These are phyloP conservation scores for Parascedosporium putredinis DNA, from an alignment of 2,329 filamentous ascomycete species.

Conservation along the genomic window DNA sequence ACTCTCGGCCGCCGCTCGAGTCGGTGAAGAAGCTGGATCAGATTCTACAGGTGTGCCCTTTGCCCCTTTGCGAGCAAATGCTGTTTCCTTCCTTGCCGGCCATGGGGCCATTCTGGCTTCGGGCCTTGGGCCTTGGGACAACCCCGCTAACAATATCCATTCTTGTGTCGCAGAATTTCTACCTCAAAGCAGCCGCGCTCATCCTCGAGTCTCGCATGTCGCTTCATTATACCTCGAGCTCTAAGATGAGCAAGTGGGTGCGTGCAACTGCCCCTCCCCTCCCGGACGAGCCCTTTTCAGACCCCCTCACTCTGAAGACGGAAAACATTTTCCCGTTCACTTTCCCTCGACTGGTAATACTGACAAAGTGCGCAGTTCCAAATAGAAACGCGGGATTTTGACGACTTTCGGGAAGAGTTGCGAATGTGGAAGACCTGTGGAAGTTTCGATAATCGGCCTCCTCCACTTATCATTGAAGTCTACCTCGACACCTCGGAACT, in stretches of 20 bases:
- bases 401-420: constrained; percentile 74
- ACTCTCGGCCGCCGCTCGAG: constrained; percentile 48
- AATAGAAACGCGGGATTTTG: constrained; percentile 85
- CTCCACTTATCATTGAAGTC: constrained; percentile 79
- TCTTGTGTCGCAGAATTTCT: constrained; percentile 62
- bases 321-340: constrained; percentile 8
- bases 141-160: not conserved
- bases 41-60: constrained; percentile 65
- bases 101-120: not conserved
- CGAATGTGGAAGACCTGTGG: constrained; percentile 73
- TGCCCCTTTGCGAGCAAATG: not conserved
- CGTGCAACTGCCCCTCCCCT: constrained; percentile 21
- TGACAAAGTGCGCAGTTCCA: constrained; percentile 81
- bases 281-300: not conserved
- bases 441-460: constrained; percentile 64
- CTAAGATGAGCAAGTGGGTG: constrained; percentile 82
- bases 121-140: no score
- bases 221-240: constrained; percentile 42
- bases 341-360: no score
- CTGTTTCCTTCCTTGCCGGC: not conserved
- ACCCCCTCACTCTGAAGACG: not conserved
- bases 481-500: constrained; percentile 74
- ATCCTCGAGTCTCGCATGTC: constrained; percentile 73
- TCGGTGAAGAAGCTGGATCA: constrained; percentile 76
- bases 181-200: constrained; percentile 75